Evolutionary conservation across 306 rosid genomes (phyloP).

Genomic region (cucumber (Cucumis sativus)): DNA sequence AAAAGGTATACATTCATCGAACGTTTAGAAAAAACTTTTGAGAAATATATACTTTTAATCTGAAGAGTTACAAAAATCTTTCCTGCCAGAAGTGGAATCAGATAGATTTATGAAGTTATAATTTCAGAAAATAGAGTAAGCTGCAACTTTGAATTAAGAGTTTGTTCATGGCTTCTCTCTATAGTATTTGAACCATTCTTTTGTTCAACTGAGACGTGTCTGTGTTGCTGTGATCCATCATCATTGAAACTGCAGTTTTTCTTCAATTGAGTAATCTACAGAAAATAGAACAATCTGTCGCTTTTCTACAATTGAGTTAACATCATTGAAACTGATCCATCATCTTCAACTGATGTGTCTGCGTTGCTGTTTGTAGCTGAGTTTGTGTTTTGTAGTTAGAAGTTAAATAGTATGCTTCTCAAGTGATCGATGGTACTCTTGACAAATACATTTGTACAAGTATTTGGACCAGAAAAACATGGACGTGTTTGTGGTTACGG

Average conservation of each 20-base stretch:
- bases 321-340: constrained; percentile 39
- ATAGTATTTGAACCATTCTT: constrained; percentile 13
- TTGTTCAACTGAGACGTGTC: not conserved
- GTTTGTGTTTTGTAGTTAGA: too few relatives aligned
- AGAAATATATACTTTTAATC: too few relatives aligned
- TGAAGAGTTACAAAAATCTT: constrained; percentile 10
- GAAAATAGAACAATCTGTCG: too few relatives aligned
- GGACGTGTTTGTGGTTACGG: too few relatives aligned
- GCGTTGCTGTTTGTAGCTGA: constrained; percentile 39
- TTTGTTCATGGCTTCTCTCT: constrained; percentile 33
- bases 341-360: constrained; percentile 25
- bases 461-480: too few relatives aligned
- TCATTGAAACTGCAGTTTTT: too few relatives aligned
- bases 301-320: constrained; percentile 8
- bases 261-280: constrained; percentile 14
- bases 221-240: too few relatives aligned
- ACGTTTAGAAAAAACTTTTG: too few relatives aligned
- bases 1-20: too few relatives aligned
- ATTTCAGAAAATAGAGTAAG: not conserved
- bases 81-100: constrained; percentile 11
- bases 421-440: too few relatives aligned
- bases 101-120: not conserved
- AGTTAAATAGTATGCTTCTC: too few relatives aligned
- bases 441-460: too few relatives aligned
- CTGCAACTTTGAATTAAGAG: not conserved